Base-by-base conservation (phyloP, 2,329 filamentous ascomycete species). In the Oidium heveae region DNA sequence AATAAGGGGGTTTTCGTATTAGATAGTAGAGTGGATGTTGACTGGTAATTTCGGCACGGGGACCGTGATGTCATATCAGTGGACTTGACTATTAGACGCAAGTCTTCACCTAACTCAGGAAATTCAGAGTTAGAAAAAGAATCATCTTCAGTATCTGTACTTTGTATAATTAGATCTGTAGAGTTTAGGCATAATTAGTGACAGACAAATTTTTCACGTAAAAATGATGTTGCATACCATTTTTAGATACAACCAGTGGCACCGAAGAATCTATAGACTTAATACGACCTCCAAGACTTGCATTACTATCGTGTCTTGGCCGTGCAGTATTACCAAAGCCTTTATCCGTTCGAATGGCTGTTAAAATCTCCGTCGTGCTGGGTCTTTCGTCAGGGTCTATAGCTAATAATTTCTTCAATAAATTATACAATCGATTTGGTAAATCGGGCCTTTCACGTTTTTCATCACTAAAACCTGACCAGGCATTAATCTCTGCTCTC, bases 381-480 rank as follows among this genome's bases (percentile, higher is more conserved):
- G 91, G 91, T 7, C 91, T 74, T 55, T 87, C 77, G 1, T 71
- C 69, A 0, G 89, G 86, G 56, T 88, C 74, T 13, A 93, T 71
- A 0, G 86, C 81, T 6, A 98, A 74, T 5, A 98, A 72, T 55
- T 78, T 78, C 65, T 86, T 87, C 4, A 98, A 72, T 54, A 94
- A 80, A 49, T 78, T 77, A 67, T 96, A 98, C 0, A 98, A 74
- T 65, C 85, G 82, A 5, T 86, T 75, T 0, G 91, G 91, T 0
- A 98, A 71, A 61, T 96, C 91, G 0, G 84, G 79, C 1, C 89
- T 77, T 58, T 82, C 75, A 37, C 80, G 74, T 36, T 79, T 74
- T 60, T 85, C 82, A 57, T 86, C 82, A 58, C 86, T 78, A 61
- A 96, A 94, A 0, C 91, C 91, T 54, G 79, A 72, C 91, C 91